Conservation (phyloP, 768 basidiomycete species). For the Lactifluus pinguis region DNA sequence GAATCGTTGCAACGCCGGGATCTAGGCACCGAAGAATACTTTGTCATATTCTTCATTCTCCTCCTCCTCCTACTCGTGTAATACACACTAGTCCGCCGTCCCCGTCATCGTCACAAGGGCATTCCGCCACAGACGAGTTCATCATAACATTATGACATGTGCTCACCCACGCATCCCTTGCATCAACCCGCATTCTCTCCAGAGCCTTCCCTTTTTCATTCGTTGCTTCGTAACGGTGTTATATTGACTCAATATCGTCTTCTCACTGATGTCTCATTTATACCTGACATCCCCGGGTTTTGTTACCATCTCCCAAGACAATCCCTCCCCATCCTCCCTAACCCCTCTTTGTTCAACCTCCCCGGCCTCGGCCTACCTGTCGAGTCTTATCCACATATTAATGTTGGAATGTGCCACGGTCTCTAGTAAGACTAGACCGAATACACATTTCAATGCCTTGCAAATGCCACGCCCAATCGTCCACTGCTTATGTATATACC, state of each 20-base stretch:
- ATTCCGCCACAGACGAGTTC: background rate
- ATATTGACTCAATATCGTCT: slow-evolving; percentile 1
- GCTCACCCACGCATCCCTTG: background rate
- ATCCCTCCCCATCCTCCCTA: background rate
- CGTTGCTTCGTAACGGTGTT: slow-evolving; percentile 1
- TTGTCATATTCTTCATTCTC: background rate
- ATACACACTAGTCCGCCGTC: background rate
- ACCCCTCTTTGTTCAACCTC: no score
- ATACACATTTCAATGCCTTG: background rate
- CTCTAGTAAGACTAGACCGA: background rate
- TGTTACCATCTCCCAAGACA: background rate
- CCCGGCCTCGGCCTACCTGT: no score
- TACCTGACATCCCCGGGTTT: slow-evolving; percentile 5
- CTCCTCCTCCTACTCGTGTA: background rate
- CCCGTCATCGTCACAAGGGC: background rate
- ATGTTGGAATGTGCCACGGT: background rate
- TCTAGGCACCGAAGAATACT: background rate
- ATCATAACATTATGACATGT: background rate
- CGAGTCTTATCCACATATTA: background rate
- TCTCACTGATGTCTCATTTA: background rate
- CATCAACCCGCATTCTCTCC: background rate
- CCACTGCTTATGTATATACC: background rate
- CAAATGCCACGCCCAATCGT: background rate
- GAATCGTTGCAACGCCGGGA: background rate
- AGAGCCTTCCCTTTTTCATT: background rate